Evolutionary conservation across 2,329 filamentous ascomycete genomes (phyloP), one percentile per base, ranked within the genome.

Genomic region (Microdochium paspali): DNA sequence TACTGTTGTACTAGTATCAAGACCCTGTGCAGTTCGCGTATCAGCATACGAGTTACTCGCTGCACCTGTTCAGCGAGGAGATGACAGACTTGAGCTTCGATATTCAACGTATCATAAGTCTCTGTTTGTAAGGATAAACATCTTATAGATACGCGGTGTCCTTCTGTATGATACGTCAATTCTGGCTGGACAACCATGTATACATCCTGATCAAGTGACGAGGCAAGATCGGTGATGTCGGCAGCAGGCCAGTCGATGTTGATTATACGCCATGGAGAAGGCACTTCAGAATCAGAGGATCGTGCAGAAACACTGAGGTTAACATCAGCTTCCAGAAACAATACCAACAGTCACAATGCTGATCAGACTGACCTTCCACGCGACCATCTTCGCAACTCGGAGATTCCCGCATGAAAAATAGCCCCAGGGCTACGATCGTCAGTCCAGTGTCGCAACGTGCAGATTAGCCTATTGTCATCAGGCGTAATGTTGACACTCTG

Each of bases 101-200:
- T 52, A 18, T 52, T 51, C 15, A 56, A 45, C 4, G 46, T 50
- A 23, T 50, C 32, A 3, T 51, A 30, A 6, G 25, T 51, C 18
- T 43, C 46, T n/a, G 48, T 47, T n/a, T 47, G 47, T 3, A 54
- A 48, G 4, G 52, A 54, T 10, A 59, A n/a, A 23, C 52, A 47
- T 5, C 53, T 48, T 23, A 59, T 50, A 10, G 56, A 54, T 28
- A 59, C 52, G 39, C 52, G 56, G 47, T 57, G 56, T 26, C 55
- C 51, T 12, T 50, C 50, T 23, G 47, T 55, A 20, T 20, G 46
- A 28, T 45, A 46, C 0, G 53, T 57, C 2, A 56, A 46, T 21
- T 56, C 53, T 1, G 52, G 52, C 28, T 54, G 52, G 10, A 58
- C 49, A 2, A 56, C 54, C 40, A 59, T 25, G 40, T 54, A 54